Base-by-base conservation (phyloP, 1,284 basidiomycete genomes). In the Moniliella sp. region DNA sequence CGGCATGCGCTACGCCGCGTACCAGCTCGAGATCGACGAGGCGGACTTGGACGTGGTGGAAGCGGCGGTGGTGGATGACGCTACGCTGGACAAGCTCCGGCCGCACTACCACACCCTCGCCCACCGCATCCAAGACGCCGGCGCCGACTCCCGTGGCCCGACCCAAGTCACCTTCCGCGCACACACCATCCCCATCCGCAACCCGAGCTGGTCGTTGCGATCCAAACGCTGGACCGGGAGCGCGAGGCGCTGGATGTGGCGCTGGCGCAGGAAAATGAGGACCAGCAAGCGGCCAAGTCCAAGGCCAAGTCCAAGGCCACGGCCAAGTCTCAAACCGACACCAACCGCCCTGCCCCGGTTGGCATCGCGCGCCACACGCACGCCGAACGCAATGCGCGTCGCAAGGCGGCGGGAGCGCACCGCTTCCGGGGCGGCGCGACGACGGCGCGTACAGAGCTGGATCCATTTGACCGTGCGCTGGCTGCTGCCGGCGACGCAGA, bases 161-260 rank as follows among this genome's bases (percentile, higher is more conserved):
- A 63, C 66, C 34, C 65, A 70, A 33, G 62, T 88, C 29, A 50
- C 67, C 3, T 94, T 84, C 78, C 79, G 83, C 39, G 79, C 73
- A 7, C 70, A 77, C 46, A 70, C 72, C 2, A 73, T 94, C 5
- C 81, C 83, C 11, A 69, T 93, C 28, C 71, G 84, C 34, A 83
- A 77, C 48, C 80, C 83, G 84, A 97, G 63, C 65, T 97, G 31
- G 82, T 93, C 31, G 78, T 79, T 48, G 78, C 78, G 12, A 66
- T 93, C 39, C 81, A 37, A 76, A n/a, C n/a, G 21, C 8, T n/a
- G n/a, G 8, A n/a, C 7, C 7, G n/a, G n/a, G 21, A 23, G 21
- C 7, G n/a, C 8, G 21, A 23, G n/a, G 8, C n/a, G 7, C 21
- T 23, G 7, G 21, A 23, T 7, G 8, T 7, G 7, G 21, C 21